Base-by-base conservation (phyloP, 2,329 filamentous ascomycete genomes). In the Escovopsis weberi region DNA sequence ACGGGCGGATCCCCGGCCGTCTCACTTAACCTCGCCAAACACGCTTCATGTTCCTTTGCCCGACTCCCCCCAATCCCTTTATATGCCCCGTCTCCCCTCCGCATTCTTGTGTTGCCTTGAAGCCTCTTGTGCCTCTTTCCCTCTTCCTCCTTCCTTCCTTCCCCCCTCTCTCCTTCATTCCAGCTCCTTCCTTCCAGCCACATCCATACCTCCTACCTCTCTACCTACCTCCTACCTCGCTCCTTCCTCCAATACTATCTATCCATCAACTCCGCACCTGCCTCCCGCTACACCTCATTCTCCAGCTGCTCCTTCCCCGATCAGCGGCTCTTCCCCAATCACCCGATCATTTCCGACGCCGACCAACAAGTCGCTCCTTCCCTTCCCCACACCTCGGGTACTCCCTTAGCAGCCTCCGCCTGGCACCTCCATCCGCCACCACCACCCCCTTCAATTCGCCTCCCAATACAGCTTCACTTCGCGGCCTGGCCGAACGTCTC, bases 81-180 rank as follows among this genome's bases (percentile, higher is more conserved):
- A 32, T 32, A 32, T 32, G 11, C 9, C 43, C 43, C 3, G 42
- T 41, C 6, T 26, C 15, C 19, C 8, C 30, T 40, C 18, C 30
- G 23, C 30, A n/a, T 28, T 32, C 12, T n/a, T 18, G 33, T 33
- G 28, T 32, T 12, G n/a, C 23, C 3, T 23, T 23, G 4, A 34
- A 37, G 4, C 38, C 18, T 26, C 12, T 33, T 23, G 33, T 19
- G 19, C 32, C 23, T 38, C 26, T 34, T 36, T 19, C 9, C 36
- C 36, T 26, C 33, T 18, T 35, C 41, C 23, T 26, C 43, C 36
- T 36, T 41, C 34, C 19, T 26, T 35, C 39, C 33, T 42, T 39
- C 11, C 33, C 12, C 42, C 33, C 34, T 11, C 18, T 19, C 33
- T 26, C 33, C 26, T 39, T 6, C 18, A 18, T 38, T 11, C 15